A percentile compares a stretch with the other conserved stretches of the same genome.
Conservation (phyloP, 371 early-diverging fungal genomes). For the Zancudomyces culisetae region DNA sequence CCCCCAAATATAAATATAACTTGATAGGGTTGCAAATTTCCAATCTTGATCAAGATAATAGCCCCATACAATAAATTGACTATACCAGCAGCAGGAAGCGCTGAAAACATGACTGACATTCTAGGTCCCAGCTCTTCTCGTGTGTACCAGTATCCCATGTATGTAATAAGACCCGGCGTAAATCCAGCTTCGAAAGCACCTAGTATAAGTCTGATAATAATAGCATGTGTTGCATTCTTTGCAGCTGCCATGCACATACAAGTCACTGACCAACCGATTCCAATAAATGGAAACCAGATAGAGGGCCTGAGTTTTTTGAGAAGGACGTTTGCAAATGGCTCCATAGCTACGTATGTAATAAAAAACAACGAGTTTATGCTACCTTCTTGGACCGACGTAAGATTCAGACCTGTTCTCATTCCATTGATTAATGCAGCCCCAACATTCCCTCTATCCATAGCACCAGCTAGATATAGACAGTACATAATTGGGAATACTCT, state of each 20-base stretch:
- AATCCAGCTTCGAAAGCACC: slow-evolving; percentile 34
- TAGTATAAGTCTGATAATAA: slow-evolving; percentile 24
- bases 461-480: too few species aligned
- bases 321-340: slow-evolving; percentile 39
- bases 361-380: slow-evolving; percentile 24
- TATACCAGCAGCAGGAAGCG: slow-evolving; percentile 26
- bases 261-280: slow-evolving; percentile 34
- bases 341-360: slow-evolving; percentile 32
- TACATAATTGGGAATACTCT: too few species aligned
- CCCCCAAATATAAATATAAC: slow-evolving; percentile 36
- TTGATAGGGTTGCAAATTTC: slow-evolving; percentile 29
- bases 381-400: too few species aligned
- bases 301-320: slow-evolving; percentile 39
- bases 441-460: too few species aligned
- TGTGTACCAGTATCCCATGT: slow-evolving; percentile 32
- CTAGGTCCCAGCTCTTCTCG: slow-evolving; percentile 17
- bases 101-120: slow-evolving; percentile 23
- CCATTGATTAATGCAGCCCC: too few species aligned
- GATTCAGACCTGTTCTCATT: too few species aligned
- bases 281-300: slow-evolving; percentile 48
- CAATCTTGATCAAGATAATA: slow-evolving; percentile 15
- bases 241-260: slow-evolving; percentile 24
- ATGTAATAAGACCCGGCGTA: slow-evolving; percentile 32
- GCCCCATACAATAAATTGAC: slow-evolving; percentile 26
- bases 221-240: slow-evolving; percentile 16